Evolutionary conservation across 2,329 filamentous ascomycete genomes (phyloP), one percentile per base, ranked within the genome.

Genomic region (Neonectria ditissima): DNA sequence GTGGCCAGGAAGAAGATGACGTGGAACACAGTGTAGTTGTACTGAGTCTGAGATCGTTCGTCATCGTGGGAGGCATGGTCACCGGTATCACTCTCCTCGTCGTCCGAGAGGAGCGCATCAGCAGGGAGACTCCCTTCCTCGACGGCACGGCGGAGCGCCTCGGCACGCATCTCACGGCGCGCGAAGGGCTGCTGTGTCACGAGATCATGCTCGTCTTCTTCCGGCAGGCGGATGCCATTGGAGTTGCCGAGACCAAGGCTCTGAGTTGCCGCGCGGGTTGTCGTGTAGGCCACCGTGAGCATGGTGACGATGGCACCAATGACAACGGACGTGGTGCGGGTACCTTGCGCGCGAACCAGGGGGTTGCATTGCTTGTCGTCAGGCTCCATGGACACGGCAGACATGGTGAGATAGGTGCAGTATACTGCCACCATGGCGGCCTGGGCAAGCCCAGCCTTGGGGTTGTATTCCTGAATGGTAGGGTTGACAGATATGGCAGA

Each of bases 351-450:
- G 56, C 88, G 89, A 65, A 97, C 85, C 32, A 99, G 86, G 9
- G 96, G 96, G 80, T 99, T 99, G 87, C 96, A 99, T 69, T 92
- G 87, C 72, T 92, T 91, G 82, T 97, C 82, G 78, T 98, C 95
- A 1, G 96, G 96, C 74, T 99, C 95, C 96, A 99, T 98, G 59
- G 94, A 97, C 1, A 99, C 96, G 26, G 96, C 96, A 2, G 94
- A 97, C 89, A 99, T 93, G 70, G 96, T 99, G 59, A 99, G 88
- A 77, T 99, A 99, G 45, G 96, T 98, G 87, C 96, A 99, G 84
- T 99, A 99, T 62, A 97, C 88, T 18, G 94, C 93, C 47, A 99
- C 96, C 88, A 98, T 97, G 66, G 96, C 95, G 44, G 94, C 94
- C 78, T 99, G 96, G n/a, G 96, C 96, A 63, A 99, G 86, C 52